A percentile compares a stretch with the other conserved stretches of the same genome.
These are phyloP conservation scores for Trebouxia gelatinosa DNA, from an alignment of 163 green algal species.

Conservation along the genomic window DNA sequence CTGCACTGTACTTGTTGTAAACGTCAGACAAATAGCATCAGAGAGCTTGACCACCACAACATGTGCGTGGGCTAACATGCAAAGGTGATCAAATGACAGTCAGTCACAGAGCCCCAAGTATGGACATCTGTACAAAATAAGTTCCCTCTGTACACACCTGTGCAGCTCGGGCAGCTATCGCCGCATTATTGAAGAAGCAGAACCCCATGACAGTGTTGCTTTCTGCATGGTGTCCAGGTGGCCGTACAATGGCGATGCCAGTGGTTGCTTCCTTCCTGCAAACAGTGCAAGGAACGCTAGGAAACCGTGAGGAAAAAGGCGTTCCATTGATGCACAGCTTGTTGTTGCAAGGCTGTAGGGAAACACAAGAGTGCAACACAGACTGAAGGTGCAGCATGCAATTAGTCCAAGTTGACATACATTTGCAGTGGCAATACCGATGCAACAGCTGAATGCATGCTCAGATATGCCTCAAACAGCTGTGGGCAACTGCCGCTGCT, in stretches of 20 bases:
- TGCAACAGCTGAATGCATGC: background rate
- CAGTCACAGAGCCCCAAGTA: too few relatives aligned
- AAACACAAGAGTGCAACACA: too few relatives aligned
- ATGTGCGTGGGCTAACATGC: too few relatives aligned
- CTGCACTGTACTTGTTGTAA: too few relatives aligned
- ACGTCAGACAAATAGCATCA: too few relatives aligned
- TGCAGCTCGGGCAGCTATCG: constrained; percentile 69
- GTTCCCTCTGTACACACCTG: too few relatives aligned
- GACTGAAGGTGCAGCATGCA: background rate
- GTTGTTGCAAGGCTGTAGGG: background rate
- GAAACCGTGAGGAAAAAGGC: background rate
- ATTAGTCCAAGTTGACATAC: background rate
- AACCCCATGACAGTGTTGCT: constrained; percentile 86
- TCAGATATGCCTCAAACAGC: background rate
- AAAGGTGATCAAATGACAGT: too few relatives aligned
- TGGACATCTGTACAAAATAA: too few relatives aligned
- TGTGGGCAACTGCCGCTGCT: background rate
- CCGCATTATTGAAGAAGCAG: constrained; percentile 96
- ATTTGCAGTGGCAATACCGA: background rate
- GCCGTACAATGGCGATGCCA: constrained; percentile 81
- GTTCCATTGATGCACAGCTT: background rate
- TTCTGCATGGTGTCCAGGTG: constrained; percentile 92
- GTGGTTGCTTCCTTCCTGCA: constrained; percentile 38
- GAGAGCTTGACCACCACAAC: too few relatives aligned
- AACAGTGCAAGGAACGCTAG: background rate